These are phyloP conservation scores for Hebeloma cylindrosporum DNA, from an alignment of 768 basidiomycete genomes.

Conservation along the genomic window DNA sequence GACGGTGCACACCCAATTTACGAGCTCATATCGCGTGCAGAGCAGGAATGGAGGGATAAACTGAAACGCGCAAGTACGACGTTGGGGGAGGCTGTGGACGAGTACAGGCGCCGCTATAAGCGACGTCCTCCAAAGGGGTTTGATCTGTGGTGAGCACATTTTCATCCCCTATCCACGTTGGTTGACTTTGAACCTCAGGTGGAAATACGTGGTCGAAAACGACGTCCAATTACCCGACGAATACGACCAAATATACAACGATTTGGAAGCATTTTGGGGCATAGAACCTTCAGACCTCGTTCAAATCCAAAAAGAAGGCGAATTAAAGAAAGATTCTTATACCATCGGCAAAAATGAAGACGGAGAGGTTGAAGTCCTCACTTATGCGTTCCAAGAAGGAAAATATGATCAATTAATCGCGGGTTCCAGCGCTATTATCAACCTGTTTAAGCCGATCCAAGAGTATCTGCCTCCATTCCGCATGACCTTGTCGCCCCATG, in stretches of 20 bases:
- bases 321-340: slow-evolving; percentile 40
- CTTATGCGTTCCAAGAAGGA: slow-evolving; percentile 37
- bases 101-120: slow-evolving; percentile 76
- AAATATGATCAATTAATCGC: slow-evolving; percentile 36
- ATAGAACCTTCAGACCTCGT: slow-evolving; percentile 46
- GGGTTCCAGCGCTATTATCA: slow-evolving; percentile 30
- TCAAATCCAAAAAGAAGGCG: slow-evolving; percentile 36
- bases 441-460: slow-evolving; percentile 39
- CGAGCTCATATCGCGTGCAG: slow-evolving; percentile 70
- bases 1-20: slow-evolving; percentile 71
- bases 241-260: slow-evolving; percentile 71
- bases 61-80: slow-evolving; percentile 73
- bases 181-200: slow-evolving; percentile 31
- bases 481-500: slow-evolving; percentile 45
- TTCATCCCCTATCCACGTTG: not conserved
- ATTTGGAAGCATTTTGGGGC: slow-evolving; percentile 84
- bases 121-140: slow-evolving; percentile 85
- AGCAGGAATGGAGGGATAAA: slow-evolving; percentile 56
- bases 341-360: slow-evolving; percentile 39
- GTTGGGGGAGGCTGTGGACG: slow-evolving; percentile 67
- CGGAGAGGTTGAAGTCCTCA: slow-evolving; percentile 28
- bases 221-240: slow-evolving; percentile 82
- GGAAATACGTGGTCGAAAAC: slow-evolving; percentile 62
- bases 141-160: slow-evolving; percentile 68
- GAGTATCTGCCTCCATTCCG: slow-evolving; percentile 45